Base-by-base conservation (phyloP, 768 basidiomycete species). In the Lactarius sp. region DNA sequence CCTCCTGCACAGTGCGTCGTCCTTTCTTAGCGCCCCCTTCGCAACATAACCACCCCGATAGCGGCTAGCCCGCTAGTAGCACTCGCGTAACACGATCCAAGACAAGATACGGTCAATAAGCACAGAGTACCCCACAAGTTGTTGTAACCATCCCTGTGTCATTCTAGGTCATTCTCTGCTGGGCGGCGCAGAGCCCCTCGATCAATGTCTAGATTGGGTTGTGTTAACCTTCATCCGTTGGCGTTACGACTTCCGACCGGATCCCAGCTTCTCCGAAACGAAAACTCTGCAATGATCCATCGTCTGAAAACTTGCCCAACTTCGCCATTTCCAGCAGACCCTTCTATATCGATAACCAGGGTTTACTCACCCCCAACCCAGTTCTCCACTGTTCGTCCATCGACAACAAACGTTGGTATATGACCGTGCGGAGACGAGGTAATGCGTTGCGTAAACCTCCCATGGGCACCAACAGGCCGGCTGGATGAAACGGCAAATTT, bases 291-390 rank as follows among this genome's bases (percentile, higher is more conserved):
- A 50, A 20, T 16, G 59, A 64, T 59, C 37, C 41, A 41, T 64
- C 34, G 54, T 49, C 47, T 44, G 49, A 60, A 60, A 64, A 64
- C 41, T 53, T 46, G 59, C 27, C 59, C 59, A 46, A 49, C 39
- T 44, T 37, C 31, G 33, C 63, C 41, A 8, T 56, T 60, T 64
- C 58, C 20, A 56, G 47, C 41, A 52, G 60, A 64, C 58, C 33
- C 52, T 64, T 64, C 53, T 39, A 60, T n/a, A 64, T 64, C 63
- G 63, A 64, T 64, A 64, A 56, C 59, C 34, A 60, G 63, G 54
- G 63, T 64, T 59, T 3, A 16, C 13, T 46, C 58, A 27, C 63
- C 63, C 59, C 14, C 47, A 52, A 34, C 63, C 63, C 63, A 44
- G 63, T 56, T 56, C 63, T 60, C 63, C 63, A 64, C 53, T 33